Evolutionary conservation across 768 basidiomycete genomes (phyloP), one percentile per base, ranked within the genome.

Genomic region (Arthromyces matolae): DNA sequence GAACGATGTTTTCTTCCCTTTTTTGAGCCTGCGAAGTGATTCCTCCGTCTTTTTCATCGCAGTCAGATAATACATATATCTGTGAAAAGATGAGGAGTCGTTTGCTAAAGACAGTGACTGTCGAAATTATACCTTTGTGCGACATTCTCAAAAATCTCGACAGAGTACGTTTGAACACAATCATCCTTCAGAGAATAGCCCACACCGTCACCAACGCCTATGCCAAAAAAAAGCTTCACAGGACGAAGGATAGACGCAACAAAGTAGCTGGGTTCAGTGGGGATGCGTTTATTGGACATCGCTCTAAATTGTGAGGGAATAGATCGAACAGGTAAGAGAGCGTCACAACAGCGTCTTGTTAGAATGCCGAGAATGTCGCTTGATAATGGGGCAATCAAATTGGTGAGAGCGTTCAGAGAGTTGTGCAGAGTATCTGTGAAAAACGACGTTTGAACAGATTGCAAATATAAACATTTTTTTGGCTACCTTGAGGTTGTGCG

Each of bases 1-100:
- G 64, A 91, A 88, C 0, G 83, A 73, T 0, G 72, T 54, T 55
- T 86, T 90, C 59, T 89, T 91, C 35, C 88, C 86, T 64, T 89
- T 95, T 61, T 93, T 93, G 56, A 95, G 75, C 29, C 89, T 79
- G 31, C 86, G 76, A 20, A 98, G 70, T 9, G 90, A 86, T 60
- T 93, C 93, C 54, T 97, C 93, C 7, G 91, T 91, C 72, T 95
- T 95, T 64, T 84, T 89, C 79, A 94, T 92, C 1, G 81, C 79
- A 8, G 82, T 74, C 19, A 98, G 73, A 60, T 90, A 86, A 47
- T 78, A 76, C 10, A 86, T 81, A 64, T 95, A 96, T 59, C 91
- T 92, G 47, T 20, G 8, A 44, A 32, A 44, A 23, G 31, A 49
- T n/a, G n/a, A n/a, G 25, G 23, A 47, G 18, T 41, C 49, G 25